Evolutionary conservation across 495 filamentous ascomycete species (phyloP).

Genomic region (Rostrohypoxylon terebratum): DNA sequence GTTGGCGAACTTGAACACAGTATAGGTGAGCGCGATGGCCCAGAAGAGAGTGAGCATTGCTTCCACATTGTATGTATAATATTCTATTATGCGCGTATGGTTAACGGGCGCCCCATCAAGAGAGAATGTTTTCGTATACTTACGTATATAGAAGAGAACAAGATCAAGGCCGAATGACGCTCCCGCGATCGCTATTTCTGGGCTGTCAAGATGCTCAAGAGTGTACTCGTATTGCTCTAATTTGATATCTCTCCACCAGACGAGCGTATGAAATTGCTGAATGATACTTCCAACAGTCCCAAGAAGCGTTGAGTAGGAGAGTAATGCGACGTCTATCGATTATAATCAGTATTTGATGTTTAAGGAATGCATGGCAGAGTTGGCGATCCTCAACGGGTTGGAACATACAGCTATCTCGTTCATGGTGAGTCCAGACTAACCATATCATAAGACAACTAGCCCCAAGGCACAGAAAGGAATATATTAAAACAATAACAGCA

Average conservation of each 20-base stretch:
- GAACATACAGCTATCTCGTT: conserved; percentile 60
- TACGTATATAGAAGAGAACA: conserved; percentile 62
- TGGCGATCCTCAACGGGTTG: background rate
- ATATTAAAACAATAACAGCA: conserved; percentile 55
- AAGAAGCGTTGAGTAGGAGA: conserved; percentile 54
- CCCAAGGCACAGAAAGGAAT: conserved; percentile 56
- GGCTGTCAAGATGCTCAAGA: conserved; percentile 49
- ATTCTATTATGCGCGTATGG: conserved; percentile 48
- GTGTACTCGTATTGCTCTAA: conserved; percentile 55
- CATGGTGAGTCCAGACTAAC: conserved; percentile 58
- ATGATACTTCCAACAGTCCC: conserved; percentile 57
- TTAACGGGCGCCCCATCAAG: background rate
- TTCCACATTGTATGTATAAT: conserved; percentile 63
- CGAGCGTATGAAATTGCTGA: conserved; percentile 61
- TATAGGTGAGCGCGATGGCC: conserved; percentile 55
- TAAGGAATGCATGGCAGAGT: background rate
- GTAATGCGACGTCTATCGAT: conserved; percentile 56
- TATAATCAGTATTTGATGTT: conserved; percentile 23
- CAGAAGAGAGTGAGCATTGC: conserved; percentile 61
- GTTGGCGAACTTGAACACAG: conserved; percentile 51
- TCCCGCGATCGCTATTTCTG: conserved; percentile 62
- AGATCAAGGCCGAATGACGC: conserved; percentile 56
- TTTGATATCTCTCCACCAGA: conserved; percentile 58
- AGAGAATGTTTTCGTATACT: background rate
- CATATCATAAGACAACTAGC: conserved; percentile 53